Evolutionary conservation across 208 protist genomes (phyloP).

Genomic region (Leptomonas pyrrhocoris): DNA sequence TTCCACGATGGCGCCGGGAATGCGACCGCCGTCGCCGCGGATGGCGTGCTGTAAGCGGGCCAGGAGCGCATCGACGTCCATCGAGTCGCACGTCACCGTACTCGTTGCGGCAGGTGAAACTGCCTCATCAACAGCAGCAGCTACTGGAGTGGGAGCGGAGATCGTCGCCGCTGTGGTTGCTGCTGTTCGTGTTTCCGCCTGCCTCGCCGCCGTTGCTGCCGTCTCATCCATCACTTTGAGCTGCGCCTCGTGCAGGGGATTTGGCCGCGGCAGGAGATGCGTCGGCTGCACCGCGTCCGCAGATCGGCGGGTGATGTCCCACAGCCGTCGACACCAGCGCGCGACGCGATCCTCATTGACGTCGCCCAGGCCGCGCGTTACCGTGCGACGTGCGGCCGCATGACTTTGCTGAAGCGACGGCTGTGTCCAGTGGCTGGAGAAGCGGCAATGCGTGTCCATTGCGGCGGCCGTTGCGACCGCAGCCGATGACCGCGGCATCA

Average conservation of each 20-base stretch:
- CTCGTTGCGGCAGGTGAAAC: not conserved
- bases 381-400: not conserved
- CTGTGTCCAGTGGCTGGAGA: not conserved
- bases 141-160: too few species aligned
- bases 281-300: not conserved
- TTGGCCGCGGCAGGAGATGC: slow-evolving; percentile 8
- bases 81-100: slow-evolving; percentile 5
- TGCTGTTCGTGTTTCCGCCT: not conserved
- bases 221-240: slow-evolving; percentile 1
- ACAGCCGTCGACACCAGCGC: slow-evolving; percentile 73
- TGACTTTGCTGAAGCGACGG: not conserved
- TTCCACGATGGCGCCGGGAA: slow-evolving; percentile 64
- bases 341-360: slow-evolving; percentile 63
- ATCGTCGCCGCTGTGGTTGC: too few species aligned
- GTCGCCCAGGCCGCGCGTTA: not conserved
- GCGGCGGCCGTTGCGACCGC: not conserved
- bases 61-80: slow-evolving; percentile 28
- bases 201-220: not conserved
- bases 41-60: slow-evolving; percentile 41
- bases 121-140: not conserved
- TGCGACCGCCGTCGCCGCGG: slow-evolving; percentile 42
- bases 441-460: not conserved
- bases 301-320: slow-evolving; percentile 45
- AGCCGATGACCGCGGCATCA: not conserved
- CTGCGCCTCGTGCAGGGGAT: slow-evolving; percentile 22